These are phyloP conservation scores for Leucosporidium creatinivorum DNA, from an alignment of 768 basidiomycete genomes.

Conservation along the genomic window DNA sequence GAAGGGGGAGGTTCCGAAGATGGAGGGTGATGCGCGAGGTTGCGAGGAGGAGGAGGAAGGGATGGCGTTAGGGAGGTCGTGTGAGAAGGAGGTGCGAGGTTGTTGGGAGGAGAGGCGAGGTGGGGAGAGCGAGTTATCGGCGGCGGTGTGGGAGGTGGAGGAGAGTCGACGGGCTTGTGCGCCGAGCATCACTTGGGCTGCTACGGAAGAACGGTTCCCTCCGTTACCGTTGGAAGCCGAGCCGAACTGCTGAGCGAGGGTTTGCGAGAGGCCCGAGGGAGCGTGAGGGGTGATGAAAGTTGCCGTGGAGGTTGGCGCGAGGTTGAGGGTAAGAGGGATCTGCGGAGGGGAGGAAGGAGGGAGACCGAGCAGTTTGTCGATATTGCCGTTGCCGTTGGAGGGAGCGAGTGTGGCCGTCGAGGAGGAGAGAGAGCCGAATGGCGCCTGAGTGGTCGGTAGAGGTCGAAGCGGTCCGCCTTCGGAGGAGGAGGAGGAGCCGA, in stretches of 20 bases:
- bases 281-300: conserved; percentile 12
- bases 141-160: conserved; percentile 7
- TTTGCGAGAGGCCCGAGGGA: conserved; percentile 16
- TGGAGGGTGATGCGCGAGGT: background rate
- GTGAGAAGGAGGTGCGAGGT: background rate
- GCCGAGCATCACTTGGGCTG: conserved; percentile 25
- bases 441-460: too few relatives aligned
- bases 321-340: background rate
- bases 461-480: background rate
- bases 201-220: conserved; percentile 11
- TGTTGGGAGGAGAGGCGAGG: background rate
- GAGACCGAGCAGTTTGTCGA: background rate
- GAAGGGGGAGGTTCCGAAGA: conserved; percentile 33
- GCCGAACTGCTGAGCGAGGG: conserved; percentile 8
- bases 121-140: conserved; percentile 20
- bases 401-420: background rate
- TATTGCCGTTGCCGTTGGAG: background rate
- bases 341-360: background rate
- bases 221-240: background rate
- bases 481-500: too few relatives aligned
- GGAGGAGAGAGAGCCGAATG: background rate
- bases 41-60: conserved; percentile 5
- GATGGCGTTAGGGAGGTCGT: background rate
- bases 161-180: conserved; percentile 29
- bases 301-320: background rate